Evolutionary conservation across 805 yeast species (phyloP), one percentile per base, ranked within the genome.

Genomic region (Lipomyces japonicus): DNA sequence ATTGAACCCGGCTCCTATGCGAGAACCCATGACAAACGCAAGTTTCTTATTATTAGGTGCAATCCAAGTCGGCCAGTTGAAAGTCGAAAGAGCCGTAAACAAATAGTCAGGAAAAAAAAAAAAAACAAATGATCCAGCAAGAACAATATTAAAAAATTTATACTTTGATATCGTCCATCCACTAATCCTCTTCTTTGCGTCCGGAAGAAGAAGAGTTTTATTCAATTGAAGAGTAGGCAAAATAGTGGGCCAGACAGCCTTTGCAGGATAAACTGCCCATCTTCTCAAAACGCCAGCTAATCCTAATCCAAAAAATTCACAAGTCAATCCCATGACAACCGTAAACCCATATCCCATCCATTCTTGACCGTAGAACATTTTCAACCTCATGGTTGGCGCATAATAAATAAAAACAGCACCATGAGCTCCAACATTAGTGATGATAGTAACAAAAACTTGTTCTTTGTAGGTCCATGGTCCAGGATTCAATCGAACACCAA

Each of bases 21-120:
- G 58, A 12, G 76, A 71, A 39, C 86, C 86, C 53, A 79, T 79
- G 23, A 80, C 67, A 57, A 76, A 81, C 50, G 77, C 79, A 18
- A 80, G 72, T 16, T 70, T 69, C 42, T 74, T 73, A 60, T 76
- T 76, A 45, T 75, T 65, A 6, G 60, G 60, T 7, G 47, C 41
- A 14, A 47, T 49, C 60, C 60, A 55, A 14, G 59, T 71, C 58
- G 76, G 71, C 85, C 84, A 80, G 58, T 73, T 76, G 66, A 84
- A 83, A 59, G 76, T 76, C 0, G 81, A 73, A 48, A 84, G 71
- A 1, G 80, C 86, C 14, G 71, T 68, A 67, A 81, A 81, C 22
- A 84, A 69, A 61, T 71, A 82, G 48, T 81, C 84, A 2, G 88
- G 87, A 57, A 84, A 67, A 80, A 84, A 82, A 61, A 78, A 79